Evolutionary conservation across 371 early-diverging fungal species (phyloP).

Genomic region (Rhizopus microsporus): DNA sequence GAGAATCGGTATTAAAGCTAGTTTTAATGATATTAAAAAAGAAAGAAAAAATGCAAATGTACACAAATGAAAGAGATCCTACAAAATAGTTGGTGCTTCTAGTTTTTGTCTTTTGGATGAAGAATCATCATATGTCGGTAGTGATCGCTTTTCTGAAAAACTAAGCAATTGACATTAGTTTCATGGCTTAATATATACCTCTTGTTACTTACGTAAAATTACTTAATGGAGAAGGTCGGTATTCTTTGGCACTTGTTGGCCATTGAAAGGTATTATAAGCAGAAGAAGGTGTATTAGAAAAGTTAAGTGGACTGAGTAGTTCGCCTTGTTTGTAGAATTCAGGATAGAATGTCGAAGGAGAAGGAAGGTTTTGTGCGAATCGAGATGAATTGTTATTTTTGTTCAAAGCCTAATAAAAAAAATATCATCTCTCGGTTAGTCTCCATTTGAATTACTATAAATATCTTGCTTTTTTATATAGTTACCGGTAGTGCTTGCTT

Average conservation of each 20-base stretch:
- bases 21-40: neutral
- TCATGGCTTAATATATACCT: neutral
- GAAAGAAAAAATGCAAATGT: slow-evolving; percentile 2
- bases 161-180: no score
- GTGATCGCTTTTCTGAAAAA: neutral
- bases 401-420: slow-evolving; percentile 33
- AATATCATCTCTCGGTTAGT: neutral
- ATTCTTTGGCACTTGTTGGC: slow-evolving; percentile 49
- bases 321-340: slow-evolving; percentile 71
- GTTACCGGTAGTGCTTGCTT: neutral
- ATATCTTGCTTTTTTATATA: neutral
- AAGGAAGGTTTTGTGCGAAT: slow-evolving; percentile 77
- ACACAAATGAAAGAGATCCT: neutral
- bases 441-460: neutral
- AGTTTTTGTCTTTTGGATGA: slow-evolving; percentile 14
- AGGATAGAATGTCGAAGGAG: slow-evolving; percentile 76
- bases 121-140: slow-evolving; percentile 8
- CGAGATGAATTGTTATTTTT: slow-evolving; percentile 42
- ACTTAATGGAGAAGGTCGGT: slow-evolving; percentile 30
- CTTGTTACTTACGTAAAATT: neutral
- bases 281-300: slow-evolving; percentile 59
- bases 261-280: slow-evolving; percentile 60
- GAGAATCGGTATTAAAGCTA: no score
- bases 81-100: slow-evolving; percentile 6
- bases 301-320: slow-evolving; percentile 65